Evolutionary conservation across 1,284 basidiomycete genomes (phyloP), one percentile per base, ranked within the genome.

Genomic region (Athelia psychrophila): DNA sequence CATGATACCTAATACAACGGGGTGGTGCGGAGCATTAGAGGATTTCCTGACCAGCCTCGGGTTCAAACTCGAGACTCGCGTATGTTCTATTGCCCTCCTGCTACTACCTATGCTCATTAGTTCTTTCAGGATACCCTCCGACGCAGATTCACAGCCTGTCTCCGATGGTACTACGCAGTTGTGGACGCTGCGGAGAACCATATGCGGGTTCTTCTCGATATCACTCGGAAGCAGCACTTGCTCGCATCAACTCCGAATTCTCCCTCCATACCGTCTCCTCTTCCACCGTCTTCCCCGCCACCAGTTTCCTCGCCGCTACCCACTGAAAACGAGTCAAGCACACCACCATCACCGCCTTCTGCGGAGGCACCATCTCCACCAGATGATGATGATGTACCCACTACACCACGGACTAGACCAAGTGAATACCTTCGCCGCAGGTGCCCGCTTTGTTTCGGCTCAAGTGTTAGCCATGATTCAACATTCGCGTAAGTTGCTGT

Each of bases 391-490:
- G n/a, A n/a, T n/a, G n/a, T n/a, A n/a, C n/a, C n/a, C n/a, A n/a
- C n/a, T n/a, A n/a, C n/a, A n/a, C n/a, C n/a, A n/a, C 33, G 13
- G 10, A 16, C 42, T 12, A 42, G 53, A 16, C 58, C 57, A 19
- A 60, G 54, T 36, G 49, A 56, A 18, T 60, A 59, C 51, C 54
- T 61, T 13, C 48, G 54, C 2, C 33, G 24, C 6, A 24, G 52
- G 9, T 60, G 58, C 45, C 58, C 56, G 12, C 20, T 53, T 8
- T 61, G 56, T 40, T 60, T 60, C 16, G 53, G 58, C 15, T 53
- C 56, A 18, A 49, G n/a, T 8, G 23, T 45, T 44, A 19, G 18
- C 15, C 27, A 30, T 10, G 33, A 50, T 18, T 40, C 30, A 15
- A 18, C 35, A 30, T 22, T 22, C 22, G 23, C 46, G 16, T 44